Percentiles rank a stretch among this genome's conserved stretches.
Conservation (phyloP, 257 asterid species). For the Coffea canephora region DNA sequence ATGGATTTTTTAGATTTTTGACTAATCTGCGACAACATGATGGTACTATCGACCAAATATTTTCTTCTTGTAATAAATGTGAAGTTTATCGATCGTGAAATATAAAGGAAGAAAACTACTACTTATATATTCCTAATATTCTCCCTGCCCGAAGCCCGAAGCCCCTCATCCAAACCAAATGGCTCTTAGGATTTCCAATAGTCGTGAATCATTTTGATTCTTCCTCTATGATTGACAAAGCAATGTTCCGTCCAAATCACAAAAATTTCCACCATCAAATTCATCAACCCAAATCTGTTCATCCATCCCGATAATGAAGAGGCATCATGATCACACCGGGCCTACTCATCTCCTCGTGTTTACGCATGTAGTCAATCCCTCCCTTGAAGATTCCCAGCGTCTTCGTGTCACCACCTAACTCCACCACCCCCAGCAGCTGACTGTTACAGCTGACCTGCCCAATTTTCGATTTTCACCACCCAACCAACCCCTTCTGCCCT, state of each 20-base stretch:
- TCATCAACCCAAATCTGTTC: neutral
- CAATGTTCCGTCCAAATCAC: neutral
- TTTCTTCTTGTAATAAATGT: too few species aligned
- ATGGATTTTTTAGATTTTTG: too few species aligned
- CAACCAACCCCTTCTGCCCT: slow-evolving; percentile 14
- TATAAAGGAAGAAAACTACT: too few species aligned
- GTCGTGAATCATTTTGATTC: neutral
- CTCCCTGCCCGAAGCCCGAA: neutral
- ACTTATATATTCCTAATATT: neutral
- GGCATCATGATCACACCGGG: neutral
- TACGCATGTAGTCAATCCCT: slow-evolving; percentile 11
- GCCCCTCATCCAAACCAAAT: neutral
- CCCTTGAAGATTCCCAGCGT: slow-evolving; percentile 1
- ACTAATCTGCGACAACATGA: too few species aligned
- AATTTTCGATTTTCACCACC: slow-evolving; percentile 3
- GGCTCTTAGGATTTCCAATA: neutral
- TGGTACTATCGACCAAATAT: too few species aligned
- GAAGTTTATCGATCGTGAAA: too few species aligned
- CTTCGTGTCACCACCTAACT: slow-evolving; percentile 56
- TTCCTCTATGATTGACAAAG: neutral
- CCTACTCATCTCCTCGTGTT: neutral
- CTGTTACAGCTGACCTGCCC: slow-evolving; percentile 33
- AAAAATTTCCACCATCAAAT: neutral
- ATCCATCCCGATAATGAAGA: neutral
- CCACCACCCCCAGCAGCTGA: slow-evolving; percentile 37